Percentiles rank a stretch among this genome's conserved stretches.
phyloP scores from a whole-genome alignment of 495 filamentous ascomycete species.

The Neurospora sp. region DNA sequence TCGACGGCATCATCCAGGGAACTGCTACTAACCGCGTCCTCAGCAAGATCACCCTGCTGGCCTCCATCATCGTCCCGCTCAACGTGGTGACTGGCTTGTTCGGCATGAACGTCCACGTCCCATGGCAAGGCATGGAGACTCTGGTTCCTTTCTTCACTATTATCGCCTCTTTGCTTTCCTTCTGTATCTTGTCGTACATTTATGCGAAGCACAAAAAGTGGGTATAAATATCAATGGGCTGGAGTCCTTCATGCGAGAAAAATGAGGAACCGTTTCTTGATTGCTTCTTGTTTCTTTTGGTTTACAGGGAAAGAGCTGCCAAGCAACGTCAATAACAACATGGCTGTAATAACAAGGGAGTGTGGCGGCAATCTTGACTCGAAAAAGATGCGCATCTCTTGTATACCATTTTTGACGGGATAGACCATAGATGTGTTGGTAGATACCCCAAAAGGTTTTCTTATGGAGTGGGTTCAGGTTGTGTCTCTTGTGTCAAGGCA shows the following conservation, averaged over 20 bases:
- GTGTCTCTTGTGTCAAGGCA: background rate
- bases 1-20: constrained; percentile 75
- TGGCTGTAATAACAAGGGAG: background rate
- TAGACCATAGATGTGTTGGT: background rate
- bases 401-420: background rate
- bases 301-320: background rate
- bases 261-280: background rate
- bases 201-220: constrained; percentile 16
- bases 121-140: constrained; percentile 45
- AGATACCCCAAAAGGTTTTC: background rate
- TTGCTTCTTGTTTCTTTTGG: background rate
- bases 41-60: constrained; percentile 90
- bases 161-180: constrained; percentile 51
- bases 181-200: constrained; percentile 45
- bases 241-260: background rate
- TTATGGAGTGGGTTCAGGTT: background rate
- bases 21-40: constrained; percentile 75
- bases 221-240: constrained; percentile 8
- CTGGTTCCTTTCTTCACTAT: constrained; percentile 76
- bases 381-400: background rate
- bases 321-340: background rate
- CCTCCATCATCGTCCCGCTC: constrained; percentile 90
- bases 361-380: background rate
- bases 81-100: constrained; percentile 93
- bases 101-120: constrained; percentile 91